phyloP scores from a whole-genome alignment of 805 yeast species.

The Ogataea ganodermae region DNA sequence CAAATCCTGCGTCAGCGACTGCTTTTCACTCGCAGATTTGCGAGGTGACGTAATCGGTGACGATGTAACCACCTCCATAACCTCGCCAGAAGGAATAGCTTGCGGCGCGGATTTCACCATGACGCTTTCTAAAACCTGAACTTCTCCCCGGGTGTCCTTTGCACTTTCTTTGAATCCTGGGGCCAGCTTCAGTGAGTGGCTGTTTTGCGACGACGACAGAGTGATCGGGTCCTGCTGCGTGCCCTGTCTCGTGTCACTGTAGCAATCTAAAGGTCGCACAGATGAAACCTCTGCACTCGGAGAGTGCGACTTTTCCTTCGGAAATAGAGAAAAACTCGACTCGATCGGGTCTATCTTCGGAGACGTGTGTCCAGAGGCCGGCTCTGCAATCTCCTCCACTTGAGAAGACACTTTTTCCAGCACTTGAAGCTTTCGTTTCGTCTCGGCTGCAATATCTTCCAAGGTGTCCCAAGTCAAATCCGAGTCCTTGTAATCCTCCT shows the following conservation, averaged over 20 bases:
- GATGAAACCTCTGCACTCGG: no score
- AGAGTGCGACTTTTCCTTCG: neutral
- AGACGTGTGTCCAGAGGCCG: neutral
- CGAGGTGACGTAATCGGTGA: conserved; percentile 20
- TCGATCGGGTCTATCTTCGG: neutral
- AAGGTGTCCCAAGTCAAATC: conserved; percentile 12
- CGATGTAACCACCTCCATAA: conserved; percentile 23
- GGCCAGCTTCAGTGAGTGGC: neutral
- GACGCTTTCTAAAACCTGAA: conserved; percentile 27
- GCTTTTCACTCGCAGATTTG: neutral
- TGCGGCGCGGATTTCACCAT: conserved; percentile 11
- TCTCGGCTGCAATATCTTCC: conserved; percentile 4
- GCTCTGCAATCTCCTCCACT: neutral
- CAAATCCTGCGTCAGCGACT: conserved; percentile 5
- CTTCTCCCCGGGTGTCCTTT: conserved; percentile 10
- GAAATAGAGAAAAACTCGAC: conserved; percentile 18
- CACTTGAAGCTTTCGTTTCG: conserved; percentile 1
- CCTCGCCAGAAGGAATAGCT: neutral
- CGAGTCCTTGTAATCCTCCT: conserved; percentile 14
- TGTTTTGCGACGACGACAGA: conserved; percentile 16
- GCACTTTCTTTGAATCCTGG: neutral
- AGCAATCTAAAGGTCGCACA: no score
- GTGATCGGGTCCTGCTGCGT: conserved; percentile 22
- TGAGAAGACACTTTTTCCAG: conserved; percentile 1
- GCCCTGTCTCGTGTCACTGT: conserved; percentile 10